A percentile compares a stretch with the other conserved stretches of the same genome.
These are phyloP conservation scores for Exophiala spinifera DNA, from an alignment of 2,329 filamentous ascomycete genomes.

Conservation along the genomic window DNA sequence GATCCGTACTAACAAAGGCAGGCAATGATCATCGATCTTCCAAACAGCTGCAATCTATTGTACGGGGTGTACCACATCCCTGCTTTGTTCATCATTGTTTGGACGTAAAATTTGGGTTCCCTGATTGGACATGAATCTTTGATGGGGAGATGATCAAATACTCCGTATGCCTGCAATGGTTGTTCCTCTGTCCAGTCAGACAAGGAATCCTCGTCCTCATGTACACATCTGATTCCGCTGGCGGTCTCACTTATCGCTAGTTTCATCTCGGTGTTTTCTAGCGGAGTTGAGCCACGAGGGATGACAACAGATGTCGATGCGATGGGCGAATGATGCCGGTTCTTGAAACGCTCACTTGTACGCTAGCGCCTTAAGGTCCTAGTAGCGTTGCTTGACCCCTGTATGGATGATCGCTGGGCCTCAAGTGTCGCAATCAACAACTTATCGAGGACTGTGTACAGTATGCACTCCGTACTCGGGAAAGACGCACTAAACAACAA, in stretches of 20 bases:
- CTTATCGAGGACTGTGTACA: background rate
- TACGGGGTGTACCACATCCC: background rate
- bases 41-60: no score
- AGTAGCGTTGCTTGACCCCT: background rate
- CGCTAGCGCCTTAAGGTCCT: background rate
- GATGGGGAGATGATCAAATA: no score
- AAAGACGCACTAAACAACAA: background rate
- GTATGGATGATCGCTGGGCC: conserved; percentile 4
- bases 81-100: background rate
- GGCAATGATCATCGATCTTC: background rate
- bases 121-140: no score
- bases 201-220: no score
- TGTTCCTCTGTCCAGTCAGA: no score
- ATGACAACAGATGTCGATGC: conserved; percentile 5
- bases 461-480: background rate
- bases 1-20: background rate
- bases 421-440: background rate
- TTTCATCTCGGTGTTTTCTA: conserved; percentile 9
- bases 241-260: conserved; percentile 21
- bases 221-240: background rate
- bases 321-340: conserved; percentile 13
- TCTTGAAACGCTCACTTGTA: conserved; percentile 20
- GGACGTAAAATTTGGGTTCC: background rate
- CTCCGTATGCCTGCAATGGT: no score
- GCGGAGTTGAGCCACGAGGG: conserved; percentile 15